phyloP scores from a whole-genome alignment of 768 basidiomycete genomes.

The Mycena metata region DNA sequence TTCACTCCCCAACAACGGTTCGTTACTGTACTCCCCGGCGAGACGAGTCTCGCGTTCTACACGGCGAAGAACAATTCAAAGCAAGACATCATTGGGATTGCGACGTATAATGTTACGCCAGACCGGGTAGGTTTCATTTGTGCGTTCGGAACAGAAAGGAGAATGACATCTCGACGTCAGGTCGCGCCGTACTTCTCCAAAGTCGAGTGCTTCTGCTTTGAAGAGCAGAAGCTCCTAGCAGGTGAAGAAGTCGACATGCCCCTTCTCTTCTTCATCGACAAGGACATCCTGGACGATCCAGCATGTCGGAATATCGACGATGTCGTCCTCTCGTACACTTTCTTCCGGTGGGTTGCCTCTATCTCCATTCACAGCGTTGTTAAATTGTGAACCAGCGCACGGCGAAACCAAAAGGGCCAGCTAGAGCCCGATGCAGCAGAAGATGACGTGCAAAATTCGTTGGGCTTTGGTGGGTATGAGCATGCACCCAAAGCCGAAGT shows the following conservation, averaged over 20 bases:
- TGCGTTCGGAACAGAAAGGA: neutral
- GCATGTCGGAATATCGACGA: conserved; percentile 89
- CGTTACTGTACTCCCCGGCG: conserved; percentile 93
- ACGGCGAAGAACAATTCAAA: conserved; percentile 88
- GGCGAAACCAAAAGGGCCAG: conserved; percentile 87
- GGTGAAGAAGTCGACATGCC: conserved; percentile 99
- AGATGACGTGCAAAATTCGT: conserved; percentile 81
- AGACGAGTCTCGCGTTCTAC: conserved; percentile 97
- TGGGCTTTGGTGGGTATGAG: conserved; percentile 80
- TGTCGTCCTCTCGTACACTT: conserved; percentile 95
- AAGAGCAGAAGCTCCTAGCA: conserved; percentile 95
- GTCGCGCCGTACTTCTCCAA: conserved; percentile 99
- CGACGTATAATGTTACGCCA: conserved; percentile 99
- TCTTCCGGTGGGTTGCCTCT: conserved; percentile 83
- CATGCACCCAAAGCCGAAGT: conserved; percentile 58
- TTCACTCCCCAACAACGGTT: conserved; percentile 93
- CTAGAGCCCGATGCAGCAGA: conserved; percentile 92
- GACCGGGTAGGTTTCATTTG: conserved; percentile 75
- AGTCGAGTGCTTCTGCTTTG: conserved; percentile 99
- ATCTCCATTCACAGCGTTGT: neutral
- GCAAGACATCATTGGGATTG: conserved; percentile 96
- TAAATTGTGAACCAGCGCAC: conserved; percentile 69
- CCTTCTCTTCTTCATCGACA: conserved; percentile 98
- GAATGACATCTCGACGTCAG: conserved; percentile 55
- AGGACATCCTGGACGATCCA: conserved; percentile 95